Conservation (phyloP, 2,329 filamentous ascomycete species). For the Trichophyton equinum region DNA sequence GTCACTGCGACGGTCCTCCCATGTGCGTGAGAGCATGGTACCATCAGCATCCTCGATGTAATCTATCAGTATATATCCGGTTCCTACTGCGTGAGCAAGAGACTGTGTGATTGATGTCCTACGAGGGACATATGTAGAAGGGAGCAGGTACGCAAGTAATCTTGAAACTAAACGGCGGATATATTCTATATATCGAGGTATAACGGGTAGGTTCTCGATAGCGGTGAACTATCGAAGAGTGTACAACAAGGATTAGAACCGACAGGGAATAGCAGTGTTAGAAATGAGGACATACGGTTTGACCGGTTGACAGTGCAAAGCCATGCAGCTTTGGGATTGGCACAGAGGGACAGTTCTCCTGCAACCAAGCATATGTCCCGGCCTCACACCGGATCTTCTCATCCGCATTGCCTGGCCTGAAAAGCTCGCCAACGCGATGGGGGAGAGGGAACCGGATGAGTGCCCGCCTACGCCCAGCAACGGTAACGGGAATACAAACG, state of each 20-base stretch:
- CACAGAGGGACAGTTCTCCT: constrained; percentile 7
- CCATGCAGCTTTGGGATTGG: constrained; percentile 13
- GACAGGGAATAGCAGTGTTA: too few relatives aligned
- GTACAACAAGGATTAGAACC: too few relatives aligned
- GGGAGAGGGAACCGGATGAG: not conserved
- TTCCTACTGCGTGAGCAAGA: not conserved
- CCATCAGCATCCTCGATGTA: constrained; percentile 14
- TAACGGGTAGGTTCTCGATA: not conserved
- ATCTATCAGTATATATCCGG: constrained; percentile 15
- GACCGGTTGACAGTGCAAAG: constrained; percentile 9
- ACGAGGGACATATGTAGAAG: constrained; percentile 1
- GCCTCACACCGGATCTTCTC: constrained; percentile 8
- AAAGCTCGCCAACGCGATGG: not conserved
- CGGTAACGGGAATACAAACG: not conserved
- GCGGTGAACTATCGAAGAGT: not conserved
- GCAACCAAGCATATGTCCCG: constrained; percentile 1
- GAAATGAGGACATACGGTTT: not conserved
- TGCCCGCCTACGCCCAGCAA: not conserved
- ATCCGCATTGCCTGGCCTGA: constrained; percentile 4
- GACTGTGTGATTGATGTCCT: too few relatives aligned
- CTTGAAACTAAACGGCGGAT: not conserved
- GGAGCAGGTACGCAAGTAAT: not conserved
- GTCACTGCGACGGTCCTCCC: constrained; percentile 13
- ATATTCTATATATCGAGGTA: not conserved
- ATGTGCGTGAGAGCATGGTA: constrained; percentile 19